These are phyloP conservation scores for Teratosphaeria destructans DNA, from an alignment of 2,329 filamentous ascomycete genomes.

Conservation along the genomic window DNA sequence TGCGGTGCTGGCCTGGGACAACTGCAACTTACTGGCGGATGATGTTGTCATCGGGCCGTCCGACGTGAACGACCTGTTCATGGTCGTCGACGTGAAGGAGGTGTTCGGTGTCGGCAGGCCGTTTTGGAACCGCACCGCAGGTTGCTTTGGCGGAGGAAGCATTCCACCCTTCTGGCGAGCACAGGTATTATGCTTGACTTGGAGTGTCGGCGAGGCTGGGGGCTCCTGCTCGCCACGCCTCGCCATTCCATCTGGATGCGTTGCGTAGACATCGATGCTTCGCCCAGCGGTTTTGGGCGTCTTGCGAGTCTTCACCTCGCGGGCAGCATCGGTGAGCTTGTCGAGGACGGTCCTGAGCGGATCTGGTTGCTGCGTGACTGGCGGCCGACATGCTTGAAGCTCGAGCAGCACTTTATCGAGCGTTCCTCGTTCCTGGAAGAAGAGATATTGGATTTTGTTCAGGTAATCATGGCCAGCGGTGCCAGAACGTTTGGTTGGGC, in stretches of 20 bases:
- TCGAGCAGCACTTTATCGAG: background rate
- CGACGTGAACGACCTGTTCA: constrained; percentile 2
- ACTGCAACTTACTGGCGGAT: background rate
- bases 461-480: background rate
- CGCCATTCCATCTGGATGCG: background rate
- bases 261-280: background rate
- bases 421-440: background rate
- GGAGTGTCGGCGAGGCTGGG: constrained; percentile 4
- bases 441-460: background rate
- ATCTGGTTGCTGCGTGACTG: background rate
- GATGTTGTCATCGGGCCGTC: background rate
- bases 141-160: background rate
- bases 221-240: background rate
- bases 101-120: background rate
- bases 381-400: background rate
- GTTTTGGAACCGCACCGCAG: background rate
- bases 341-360: background rate
- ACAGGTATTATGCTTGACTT: constrained; percentile 4
- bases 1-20: background rate
- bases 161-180: background rate
- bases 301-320: background rate
- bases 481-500: background rate
- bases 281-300: background rate
- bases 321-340: background rate
- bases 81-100: constrained; percentile 2